Percentiles rank a stretch among this genome's conserved stretches.
Conservation (phyloP, 371 early-diverging fungal genomes). For the Lichtheimia ornata region DNA sequence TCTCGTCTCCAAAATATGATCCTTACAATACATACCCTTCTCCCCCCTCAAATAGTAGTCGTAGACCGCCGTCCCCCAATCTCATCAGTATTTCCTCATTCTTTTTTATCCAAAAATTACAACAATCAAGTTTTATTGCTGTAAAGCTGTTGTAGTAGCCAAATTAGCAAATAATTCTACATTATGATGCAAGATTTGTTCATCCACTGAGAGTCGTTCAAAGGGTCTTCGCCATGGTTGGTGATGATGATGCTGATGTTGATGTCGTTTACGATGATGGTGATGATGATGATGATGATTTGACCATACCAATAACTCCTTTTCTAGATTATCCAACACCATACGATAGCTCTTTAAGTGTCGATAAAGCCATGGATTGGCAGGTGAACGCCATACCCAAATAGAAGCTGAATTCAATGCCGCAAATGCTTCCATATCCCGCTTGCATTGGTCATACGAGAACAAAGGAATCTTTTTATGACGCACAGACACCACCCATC, state of each 20-base stretch:
- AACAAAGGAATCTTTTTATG: conserved; percentile 1
- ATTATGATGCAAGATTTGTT: conserved; percentile 7
- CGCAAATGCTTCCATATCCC: conserved; percentile 6
- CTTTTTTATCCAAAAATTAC: too few species aligned
- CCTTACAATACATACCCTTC: conserved; percentile 3
- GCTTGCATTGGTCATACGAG: conserved; percentile 1
- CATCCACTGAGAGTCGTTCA: conserved; percentile 1
- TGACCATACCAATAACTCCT: conserved; percentile 9
- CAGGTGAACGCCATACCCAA: conserved; percentile 6
- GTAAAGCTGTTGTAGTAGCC: conserved; percentile 1
- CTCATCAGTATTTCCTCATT: too few species aligned
- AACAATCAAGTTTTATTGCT: neutral
- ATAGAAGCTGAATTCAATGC: conserved; percentile 7
- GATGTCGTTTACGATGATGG: too few species aligned
- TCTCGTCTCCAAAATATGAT: conserved; percentile 17
- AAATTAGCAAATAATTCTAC: conserved; percentile 6
- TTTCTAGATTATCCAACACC: conserved; percentile 7
- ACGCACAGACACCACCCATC: neutral
- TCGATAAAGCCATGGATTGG: conserved; percentile 9
- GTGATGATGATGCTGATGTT: too few species aligned
- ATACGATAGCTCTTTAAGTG: neutral
- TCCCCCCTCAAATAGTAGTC: neutral
- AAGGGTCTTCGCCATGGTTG: neutral
- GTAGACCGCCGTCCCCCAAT: neutral
- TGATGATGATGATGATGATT: too few species aligned